Conservation (phyloP, 257 asterid genomes). For the Pogostemon cablin region DNA sequence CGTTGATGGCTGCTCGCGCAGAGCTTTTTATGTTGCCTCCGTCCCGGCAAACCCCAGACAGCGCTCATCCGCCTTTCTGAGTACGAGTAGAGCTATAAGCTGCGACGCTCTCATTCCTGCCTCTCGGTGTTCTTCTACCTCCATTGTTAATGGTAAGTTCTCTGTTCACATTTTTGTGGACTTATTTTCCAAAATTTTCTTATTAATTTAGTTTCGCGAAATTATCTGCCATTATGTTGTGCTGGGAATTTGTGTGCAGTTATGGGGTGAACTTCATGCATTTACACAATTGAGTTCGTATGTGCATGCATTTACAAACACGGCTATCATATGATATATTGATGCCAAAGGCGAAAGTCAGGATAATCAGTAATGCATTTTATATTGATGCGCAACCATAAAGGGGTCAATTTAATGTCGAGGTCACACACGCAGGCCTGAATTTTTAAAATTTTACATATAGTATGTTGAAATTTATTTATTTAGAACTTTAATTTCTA, state of each 20-base stretch:
- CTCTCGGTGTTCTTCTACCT: conserved; percentile 36
- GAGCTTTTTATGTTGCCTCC: conserved; percentile 17
- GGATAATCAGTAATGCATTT: neutral
- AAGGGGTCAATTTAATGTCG: too few relatives aligned
- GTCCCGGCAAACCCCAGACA: conserved; percentile 28
- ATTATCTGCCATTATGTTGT: neutral
- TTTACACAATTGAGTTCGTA: too few relatives aligned
- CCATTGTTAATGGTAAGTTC: conserved; percentile 38
- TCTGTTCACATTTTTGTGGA: neutral
- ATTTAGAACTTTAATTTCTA: too few relatives aligned
- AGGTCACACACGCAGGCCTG: too few relatives aligned
- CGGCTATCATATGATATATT: neutral
- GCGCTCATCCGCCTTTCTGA: conserved; percentile 36
- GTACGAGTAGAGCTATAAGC: conserved; percentile 31
- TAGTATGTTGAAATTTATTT: too few relatives aligned
- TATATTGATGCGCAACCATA: neutral
- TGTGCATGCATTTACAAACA: neutral
- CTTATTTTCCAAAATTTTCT: neutral
- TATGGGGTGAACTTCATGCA: too few relatives aligned
- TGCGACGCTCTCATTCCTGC: conserved; percentile 23
- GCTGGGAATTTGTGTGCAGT: too few relatives aligned
- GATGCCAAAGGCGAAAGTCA: neutral
- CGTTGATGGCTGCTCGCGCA: conserved; percentile 37
- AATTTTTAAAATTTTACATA: too few relatives aligned
- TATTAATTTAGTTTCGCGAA: conserved; percentile 3